Evolutionary conservation across 495 filamentous ascomycete species (phyloP), one percentile per base, ranked within the genome.

Genomic region (Hyaloscypha bicolor): DNA sequence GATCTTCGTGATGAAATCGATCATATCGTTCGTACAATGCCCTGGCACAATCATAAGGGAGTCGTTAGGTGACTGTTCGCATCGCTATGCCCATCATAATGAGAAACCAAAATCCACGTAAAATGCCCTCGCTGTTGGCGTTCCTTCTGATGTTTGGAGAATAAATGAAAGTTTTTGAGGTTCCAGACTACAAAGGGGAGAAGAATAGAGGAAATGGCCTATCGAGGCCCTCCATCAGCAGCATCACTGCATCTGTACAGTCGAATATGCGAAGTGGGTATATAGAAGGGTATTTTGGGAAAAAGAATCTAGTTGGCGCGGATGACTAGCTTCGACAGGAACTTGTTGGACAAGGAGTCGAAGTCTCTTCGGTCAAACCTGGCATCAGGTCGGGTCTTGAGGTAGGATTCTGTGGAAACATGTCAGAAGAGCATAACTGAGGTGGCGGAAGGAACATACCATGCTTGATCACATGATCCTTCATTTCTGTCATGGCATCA

Each of bases 341-440:
- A 95, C 82, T 96, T 97, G 85, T 94, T 96, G 62, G 93, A 94
- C 73, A 97, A 80, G 67, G 88, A 93, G 80, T 97, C 93, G 76
- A 97, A 97, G 80, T 97, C 92, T 69, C 87, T 81, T 70, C 91
- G 88, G 80, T 96, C 90, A 77, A 94, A 97, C 76, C 90, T 90
- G 71, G 88, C 83, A 22, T 81, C 81, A n/a, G 71, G 68, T 48
- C 85, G 84, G 19, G 83, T 82, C 70, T 83, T 79, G 42, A 88
- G 77, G 71, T 87, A 88, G 6, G 79, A 64, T 75, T 88, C 85
- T 88, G 72, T 39, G 48, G 22, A 25, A 6, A 19, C 14, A 22
- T 37, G 57, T 72, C 76, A 72, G 63, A 57, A 59, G 56, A 31
- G 42, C 65, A 39, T 37, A 48, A 29, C 66, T 45, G 69, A 58